Base-by-base conservation (phyloP, 176 grass and related monocot species). In the Cymbopogon citratus region DNA sequence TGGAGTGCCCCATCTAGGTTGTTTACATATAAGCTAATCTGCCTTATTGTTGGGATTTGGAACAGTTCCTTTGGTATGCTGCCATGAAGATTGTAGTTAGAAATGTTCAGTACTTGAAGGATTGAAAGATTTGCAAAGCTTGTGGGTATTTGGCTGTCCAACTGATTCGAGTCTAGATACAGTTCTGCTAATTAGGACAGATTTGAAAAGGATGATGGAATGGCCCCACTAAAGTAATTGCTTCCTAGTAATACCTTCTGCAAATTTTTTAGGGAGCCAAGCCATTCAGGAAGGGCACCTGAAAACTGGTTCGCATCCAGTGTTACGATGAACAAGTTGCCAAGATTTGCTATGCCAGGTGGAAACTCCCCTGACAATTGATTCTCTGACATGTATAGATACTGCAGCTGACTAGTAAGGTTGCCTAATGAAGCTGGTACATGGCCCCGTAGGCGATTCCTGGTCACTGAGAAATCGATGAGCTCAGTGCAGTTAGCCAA, bases 161-260 rank as follows among this genome's bases (percentile, higher is more conserved):
- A 33, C 31, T 3, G 38, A 39, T 78, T 85, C 0, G 39, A 78
- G 0, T 48, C 62, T 27, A 85, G 62, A 71, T 62, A 44, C 6
- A 85, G 74, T 8, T 33, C 10, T 19, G 13, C n/a, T 21, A 85
- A 34, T 11, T 49, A 65, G 25, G 83, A 85, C 29, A 78, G 3
- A 49, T 85, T 85, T 31, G 65, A 85, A 85, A 78, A 8, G 5
- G 82, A 77, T 9, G 63, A 45, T 69, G 82, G 82, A 69, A 84
- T 76, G 19, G 39, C 12, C 5, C 68, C 84, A 6, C 41, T 79
- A 41, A 85, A 85, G 0, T 19, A 56, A n/a, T 75, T 75, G 28
- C 10, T 75, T 4, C 10, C 18, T 75, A 57, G 33, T 12, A 5
- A 2, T 16, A 76, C 2, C 5, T 39, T 23, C 36, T 76, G 74